phyloP scores from a whole-genome alignment of 2,329 filamentous ascomycete species.

The Paradendryphiella salina region DNA sequence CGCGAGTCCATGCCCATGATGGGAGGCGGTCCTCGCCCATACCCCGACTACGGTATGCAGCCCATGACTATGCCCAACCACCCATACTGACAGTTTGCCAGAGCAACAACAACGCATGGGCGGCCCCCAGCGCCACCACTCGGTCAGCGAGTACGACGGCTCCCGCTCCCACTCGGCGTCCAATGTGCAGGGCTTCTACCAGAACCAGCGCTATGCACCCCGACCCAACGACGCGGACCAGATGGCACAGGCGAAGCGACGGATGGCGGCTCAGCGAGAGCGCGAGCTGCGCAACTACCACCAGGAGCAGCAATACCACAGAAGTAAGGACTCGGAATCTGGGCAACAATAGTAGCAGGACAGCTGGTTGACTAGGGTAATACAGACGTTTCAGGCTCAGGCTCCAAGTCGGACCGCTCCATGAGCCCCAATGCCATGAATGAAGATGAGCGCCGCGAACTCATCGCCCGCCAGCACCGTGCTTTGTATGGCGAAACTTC shows the following conservation, averaged over 20 bases:
- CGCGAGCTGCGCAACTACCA: constrained; percentile 99
- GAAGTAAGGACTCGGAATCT: constrained; percentile 88
- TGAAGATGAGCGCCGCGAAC: constrained; percentile 92
- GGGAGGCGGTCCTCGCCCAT: constrained; percentile 57
- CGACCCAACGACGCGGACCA: constrained; percentile 92
- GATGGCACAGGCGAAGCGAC: constrained; percentile 98
- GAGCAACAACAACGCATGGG: constrained; percentile 68
- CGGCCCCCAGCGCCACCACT: constrained; percentile 74
- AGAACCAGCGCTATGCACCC: constrained; percentile 86
- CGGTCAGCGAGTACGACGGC: constrained; percentile 80
- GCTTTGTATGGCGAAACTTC: constrained; percentile 82
- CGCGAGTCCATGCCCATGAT: constrained; percentile 77
- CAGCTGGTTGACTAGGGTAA: constrained; percentile 59
- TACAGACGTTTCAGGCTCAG: constrained; percentile 70
- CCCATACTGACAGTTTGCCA: constrained; percentile 16
- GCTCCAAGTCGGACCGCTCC: constrained; percentile 80
- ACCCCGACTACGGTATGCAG: constrained; percentile 62
- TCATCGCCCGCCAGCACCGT: constrained; percentile 94
- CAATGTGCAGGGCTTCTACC: constrained; percentile 92
- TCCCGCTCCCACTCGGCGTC: constrained; percentile 72
- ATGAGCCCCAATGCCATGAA: constrained; percentile 85
- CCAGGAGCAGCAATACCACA: constrained; percentile 99
- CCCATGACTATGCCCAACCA: neutral
- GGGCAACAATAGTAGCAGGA: constrained; percentile 61
- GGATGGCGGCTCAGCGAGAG: constrained; percentile 98